phyloP scores from a whole-genome alignment of 2,329 filamentous ascomycete genomes.

The Cladosporium phlei region DNA sequence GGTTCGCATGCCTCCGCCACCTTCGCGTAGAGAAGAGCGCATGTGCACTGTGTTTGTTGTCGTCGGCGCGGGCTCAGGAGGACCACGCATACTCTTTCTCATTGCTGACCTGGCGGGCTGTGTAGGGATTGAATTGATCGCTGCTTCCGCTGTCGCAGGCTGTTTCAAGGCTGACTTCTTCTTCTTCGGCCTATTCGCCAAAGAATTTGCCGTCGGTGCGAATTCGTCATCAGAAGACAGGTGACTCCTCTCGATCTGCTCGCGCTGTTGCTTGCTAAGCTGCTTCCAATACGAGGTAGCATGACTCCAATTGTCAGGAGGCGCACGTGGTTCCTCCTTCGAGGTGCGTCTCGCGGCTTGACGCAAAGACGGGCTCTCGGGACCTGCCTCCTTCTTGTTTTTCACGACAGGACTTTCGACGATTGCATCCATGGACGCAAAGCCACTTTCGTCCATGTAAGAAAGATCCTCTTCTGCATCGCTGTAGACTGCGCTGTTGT shows the following conservation, averaged over 20 bases:
- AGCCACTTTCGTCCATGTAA: slow-evolving; percentile 61
- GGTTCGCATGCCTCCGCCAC: slow-evolving; percentile 22
- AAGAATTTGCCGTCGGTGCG: slow-evolving; percentile 14
- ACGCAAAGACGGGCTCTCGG: slow-evolving; percentile 25
- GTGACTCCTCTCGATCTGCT: slow-evolving; percentile 55
- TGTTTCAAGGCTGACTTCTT: slow-evolving; percentile 34
- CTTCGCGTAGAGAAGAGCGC: slow-evolving; percentile 9
- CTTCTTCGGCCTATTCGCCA: slow-evolving; percentile 35
- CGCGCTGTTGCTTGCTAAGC: slow-evolving; percentile 58
- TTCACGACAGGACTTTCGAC: slow-evolving; percentile 53
- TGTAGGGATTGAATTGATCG: neutral
- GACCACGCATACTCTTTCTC: slow-evolving; percentile 36
- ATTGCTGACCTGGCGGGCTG: slow-evolving; percentile 28
- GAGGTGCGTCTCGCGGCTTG: slow-evolving; percentile 4
- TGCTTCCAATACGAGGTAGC: slow-evolving; percentile 67
- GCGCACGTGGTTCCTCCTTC: slow-evolving; percentile 2
- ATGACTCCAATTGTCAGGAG: slow-evolving; percentile 56
- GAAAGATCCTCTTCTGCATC: slow-evolving; percentile 72
- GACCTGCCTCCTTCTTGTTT: slow-evolving; percentile 7
- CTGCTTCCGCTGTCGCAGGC: neutral
- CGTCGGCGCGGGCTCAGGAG: slow-evolving; percentile 22
- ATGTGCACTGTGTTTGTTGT: slow-evolving; percentile 19
- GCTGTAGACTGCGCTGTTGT: slow-evolving; percentile 61
- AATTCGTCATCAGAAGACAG: slow-evolving; percentile 28
- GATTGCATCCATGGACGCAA: slow-evolving; percentile 68